Conservation (phyloP, 352 stramenopile genomes). For the Halophytophthora polymorphica region DNA sequence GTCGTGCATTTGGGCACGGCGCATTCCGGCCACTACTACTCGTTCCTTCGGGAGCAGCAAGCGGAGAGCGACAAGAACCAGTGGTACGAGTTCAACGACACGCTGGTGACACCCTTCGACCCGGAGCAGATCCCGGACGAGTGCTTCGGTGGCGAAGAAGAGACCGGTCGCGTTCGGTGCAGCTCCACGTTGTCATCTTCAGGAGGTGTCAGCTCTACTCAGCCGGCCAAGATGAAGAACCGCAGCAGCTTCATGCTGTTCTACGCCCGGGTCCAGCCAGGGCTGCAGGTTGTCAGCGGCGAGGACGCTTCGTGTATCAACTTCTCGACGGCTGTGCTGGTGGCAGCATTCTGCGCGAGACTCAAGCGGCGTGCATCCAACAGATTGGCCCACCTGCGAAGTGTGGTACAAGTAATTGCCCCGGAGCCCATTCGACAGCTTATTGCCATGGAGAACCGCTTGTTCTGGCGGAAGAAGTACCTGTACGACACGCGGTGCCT, state of each 20-base stretch:
- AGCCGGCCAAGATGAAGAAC: constrained; percentile 60
- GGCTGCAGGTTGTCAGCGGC: constrained; percentile 23
- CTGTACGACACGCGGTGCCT: constrained; percentile 71
- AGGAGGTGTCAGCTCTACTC: constrained; percentile 12
- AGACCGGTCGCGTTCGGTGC: constrained; percentile 15
- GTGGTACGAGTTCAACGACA: constrained; percentile 91
- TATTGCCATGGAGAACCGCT: constrained; percentile 78
- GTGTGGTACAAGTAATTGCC: constrained; percentile 48
- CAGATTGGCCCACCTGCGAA: constrained; percentile 46
- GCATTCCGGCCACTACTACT: constrained; percentile 90
- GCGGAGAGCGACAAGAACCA: constrained; percentile 22
- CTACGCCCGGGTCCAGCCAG: constrained; percentile 60
- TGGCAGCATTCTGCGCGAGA: constrained; percentile 38
- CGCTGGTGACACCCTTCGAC: constrained; percentile 76
- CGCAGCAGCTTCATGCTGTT: constrained; percentile 88
- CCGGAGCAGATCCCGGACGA: constrained; percentile 62
- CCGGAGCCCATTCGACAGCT: constrained; percentile 69
- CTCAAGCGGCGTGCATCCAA: constrained; percentile 26
- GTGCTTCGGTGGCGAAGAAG: constrained; percentile 64
- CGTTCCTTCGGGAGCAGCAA: constrained; percentile 76
- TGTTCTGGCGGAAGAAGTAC: constrained; percentile 88
- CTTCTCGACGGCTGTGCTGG: constrained; percentile 25
- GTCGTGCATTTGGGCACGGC: constrained; percentile 88
- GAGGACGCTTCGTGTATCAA: constrained; percentile 20
- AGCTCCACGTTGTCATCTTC: constrained; percentile 15